These are phyloP conservation scores for Lachnellula suecica DNA, from an alignment of 2,329 filamentous ascomycete species.

Conservation along the genomic window DNA sequence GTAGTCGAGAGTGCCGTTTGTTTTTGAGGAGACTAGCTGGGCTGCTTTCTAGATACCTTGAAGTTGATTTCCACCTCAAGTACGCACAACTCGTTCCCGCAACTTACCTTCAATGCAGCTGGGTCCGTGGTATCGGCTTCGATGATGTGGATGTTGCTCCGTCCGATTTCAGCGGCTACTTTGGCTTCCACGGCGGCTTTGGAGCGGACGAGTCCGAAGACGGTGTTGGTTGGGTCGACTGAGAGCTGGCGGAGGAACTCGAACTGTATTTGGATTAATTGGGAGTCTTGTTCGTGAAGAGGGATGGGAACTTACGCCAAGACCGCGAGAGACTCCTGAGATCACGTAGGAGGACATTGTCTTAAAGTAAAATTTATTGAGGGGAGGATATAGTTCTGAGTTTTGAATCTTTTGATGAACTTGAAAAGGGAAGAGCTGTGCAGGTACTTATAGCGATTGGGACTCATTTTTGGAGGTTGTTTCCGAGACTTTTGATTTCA, in stretches of 20 bases:
- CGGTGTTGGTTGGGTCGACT: constrained; percentile 38
- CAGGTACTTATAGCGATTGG: constrained; percentile 15
- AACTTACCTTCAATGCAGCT: constrained; percentile 18
- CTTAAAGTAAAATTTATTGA: too few relatives aligned
- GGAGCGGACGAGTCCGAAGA: constrained; percentile 49
- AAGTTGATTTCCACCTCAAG: constrained; percentile 11
- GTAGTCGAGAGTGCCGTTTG: constrained; percentile 45
- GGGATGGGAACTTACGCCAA: constrained; percentile 24
- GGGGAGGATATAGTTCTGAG: constrained; percentile 16
- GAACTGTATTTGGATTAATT: constrained; percentile 37
- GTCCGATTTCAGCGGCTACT: constrained; percentile 39
- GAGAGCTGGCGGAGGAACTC: constrained; percentile 48
- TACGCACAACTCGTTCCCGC: constrained; percentile 7
- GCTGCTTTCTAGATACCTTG: constrained; percentile 21
- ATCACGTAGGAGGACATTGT: constrained; percentile 29
- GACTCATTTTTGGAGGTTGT: constrained; percentile 12
- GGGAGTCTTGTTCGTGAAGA: constrained; percentile 12
- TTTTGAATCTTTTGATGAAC: constrained; percentile 11
- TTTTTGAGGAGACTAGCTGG: constrained; percentile 32
- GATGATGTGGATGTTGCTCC: constrained; percentile 20
- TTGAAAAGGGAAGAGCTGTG: constrained; percentile 7
- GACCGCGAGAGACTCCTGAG: constrained; percentile 26
- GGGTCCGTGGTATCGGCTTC: constrained; percentile 16
- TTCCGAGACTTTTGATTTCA: constrained; percentile 16
- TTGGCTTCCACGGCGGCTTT: constrained; percentile 44